Evolutionary conservation across 768 basidiomycete species (phyloP), one percentile per base, ranked within the genome.

Genomic region (Arthromyces matolae): DNA sequence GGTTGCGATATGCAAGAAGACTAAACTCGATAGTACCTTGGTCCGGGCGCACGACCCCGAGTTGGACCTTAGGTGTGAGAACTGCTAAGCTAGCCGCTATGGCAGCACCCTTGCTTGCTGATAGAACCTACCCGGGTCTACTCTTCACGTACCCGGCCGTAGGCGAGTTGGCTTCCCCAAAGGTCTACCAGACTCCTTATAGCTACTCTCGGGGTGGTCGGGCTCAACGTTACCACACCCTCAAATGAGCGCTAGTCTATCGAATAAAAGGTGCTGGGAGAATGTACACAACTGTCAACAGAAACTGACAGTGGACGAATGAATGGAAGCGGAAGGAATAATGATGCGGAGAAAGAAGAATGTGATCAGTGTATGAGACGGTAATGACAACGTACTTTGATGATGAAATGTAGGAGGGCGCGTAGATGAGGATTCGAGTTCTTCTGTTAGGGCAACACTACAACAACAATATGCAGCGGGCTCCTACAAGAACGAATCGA

Each of bases 131-230:
- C 39, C 39, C 9, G 39, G 39, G 39, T 23, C 39, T 40, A 14
- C 39, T 40, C 39, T 40, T 40, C 39, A 40, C 20, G 39, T 40
- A 23, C 39, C 39, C 20, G 20, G 39, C 22, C 39, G 9, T 33
- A 40, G 39, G 19, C 39, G 39, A 24, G 24, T 19, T 40, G 39
- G 19, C 20, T 22, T 40, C 20, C 39, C 39, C 39, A 24, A 40
- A 40, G 39, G 39, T 40, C 39, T 40, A 23, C 19, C 39, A 40
- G 39, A 19, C 24, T 24, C 39, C 39, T 40, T 40, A 40, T 40
- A 40, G 39, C 39, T 40, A 40, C 39, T 40, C 39, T 40, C 20
- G 39, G 22, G 22, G 20, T 19, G n/a, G 39, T 40, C 20, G 39
- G 39, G 8, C 39, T 40, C 39, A 40, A 40, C 10, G 39, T 40